Evolutionary conservation across 805 yeast species (phyloP).

Genomic region (Kuraishia cidri): DNA sequence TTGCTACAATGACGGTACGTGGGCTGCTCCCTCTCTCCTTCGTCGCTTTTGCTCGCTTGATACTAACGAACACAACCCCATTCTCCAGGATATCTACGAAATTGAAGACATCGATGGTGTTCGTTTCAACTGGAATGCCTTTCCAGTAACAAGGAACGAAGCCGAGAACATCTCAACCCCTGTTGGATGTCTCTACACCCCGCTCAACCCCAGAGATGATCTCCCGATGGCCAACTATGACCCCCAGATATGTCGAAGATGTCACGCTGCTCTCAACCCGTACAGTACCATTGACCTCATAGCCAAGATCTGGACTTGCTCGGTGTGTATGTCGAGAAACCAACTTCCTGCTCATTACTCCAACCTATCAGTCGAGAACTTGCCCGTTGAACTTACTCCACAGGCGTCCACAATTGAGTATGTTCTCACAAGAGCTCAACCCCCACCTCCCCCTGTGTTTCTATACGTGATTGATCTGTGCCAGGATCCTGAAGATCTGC

Average conservation of each 20-base stretch:
- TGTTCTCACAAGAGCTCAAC: constrained; percentile 50
- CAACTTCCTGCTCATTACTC: constrained; percentile 78
- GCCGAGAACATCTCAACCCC: constrained; percentile 92
- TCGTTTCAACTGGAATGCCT: constrained; percentile 75
- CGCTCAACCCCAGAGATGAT: constrained; percentile 71
- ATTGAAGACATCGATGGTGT: constrained; percentile 57
- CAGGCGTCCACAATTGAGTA: constrained; percentile 77
- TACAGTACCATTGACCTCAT: constrained; percentile 74
- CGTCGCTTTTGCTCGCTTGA: not conserved
- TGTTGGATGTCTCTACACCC: constrained; percentile 91
- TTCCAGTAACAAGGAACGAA: constrained; percentile 84
- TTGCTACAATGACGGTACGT: not conserved
- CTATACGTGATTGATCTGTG: constrained; percentile 82
- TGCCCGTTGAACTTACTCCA: constrained; percentile 74
- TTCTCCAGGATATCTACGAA: constrained; percentile 41
- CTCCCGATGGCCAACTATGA: constrained; percentile 76
- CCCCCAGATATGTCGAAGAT: constrained; percentile 76
- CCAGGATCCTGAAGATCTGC: constrained; percentile 81
- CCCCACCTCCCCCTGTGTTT: constrained; percentile 78
- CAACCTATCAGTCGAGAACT: constrained; percentile 61
- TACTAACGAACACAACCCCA: not conserved
- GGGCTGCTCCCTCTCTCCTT: not conserved
- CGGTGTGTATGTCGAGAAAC: constrained; percentile 71
- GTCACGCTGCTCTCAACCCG: constrained; percentile 84
- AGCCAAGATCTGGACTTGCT: constrained; percentile 77